Evolutionary conservation across 495 filamentous ascomycete species (phyloP), one percentile per base, ranked within the genome.

Genomic region (Hypoxylon intermedium): DNA sequence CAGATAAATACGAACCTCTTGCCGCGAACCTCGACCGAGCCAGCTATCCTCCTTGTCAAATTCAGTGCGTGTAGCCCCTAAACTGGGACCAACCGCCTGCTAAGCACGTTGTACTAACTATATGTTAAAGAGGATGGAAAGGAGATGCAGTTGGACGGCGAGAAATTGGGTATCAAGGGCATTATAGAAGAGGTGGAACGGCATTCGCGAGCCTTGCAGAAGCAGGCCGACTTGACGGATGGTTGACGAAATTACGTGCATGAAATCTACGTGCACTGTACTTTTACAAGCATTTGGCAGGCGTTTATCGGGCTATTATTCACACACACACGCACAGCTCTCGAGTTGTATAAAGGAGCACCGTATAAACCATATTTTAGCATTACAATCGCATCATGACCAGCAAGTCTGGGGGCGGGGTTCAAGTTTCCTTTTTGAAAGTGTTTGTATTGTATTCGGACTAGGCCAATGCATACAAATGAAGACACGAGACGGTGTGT

Each of bases 131-230:
- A 95, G 79, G 89, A 96, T 71, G 88, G 93, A 46, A 92, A 91
- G 73, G 83, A 88, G 68, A 83, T 91, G 78, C 77, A 80, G 15
- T 73, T 91, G 12, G 83, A 91, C 65, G 73, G 84, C 58, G 87
- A 91, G 55, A 85, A 87, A 66, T 75, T 96, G 74, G 87, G 86
- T 67, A 92, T 97, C 65, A 90, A 90, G 49, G 91, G 93, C 70
- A 83, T 97, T 2, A 79, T 90, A 28, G 91, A 92, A 73, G 91
- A 97, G 75, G 86, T 96, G 33, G 89, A 97, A 71, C 83, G 95
- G 51, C 89, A 98, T 79, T 95, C 91, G 36, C 81, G 95, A 44
- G 73, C 75, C 31, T 73, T 99, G 69, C 85, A 88, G 60, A 84
- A 96, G 66, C 85, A 92, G 76, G 88, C 90, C 58, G 92, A 93